A percentile compares a stretch with the other conserved stretches of the same genome.
These are phyloP conservation scores for Arthrobotrys megalospora DNA, from an alignment of 2,329 filamentous ascomycete genomes.

Conservation along the genomic window DNA sequence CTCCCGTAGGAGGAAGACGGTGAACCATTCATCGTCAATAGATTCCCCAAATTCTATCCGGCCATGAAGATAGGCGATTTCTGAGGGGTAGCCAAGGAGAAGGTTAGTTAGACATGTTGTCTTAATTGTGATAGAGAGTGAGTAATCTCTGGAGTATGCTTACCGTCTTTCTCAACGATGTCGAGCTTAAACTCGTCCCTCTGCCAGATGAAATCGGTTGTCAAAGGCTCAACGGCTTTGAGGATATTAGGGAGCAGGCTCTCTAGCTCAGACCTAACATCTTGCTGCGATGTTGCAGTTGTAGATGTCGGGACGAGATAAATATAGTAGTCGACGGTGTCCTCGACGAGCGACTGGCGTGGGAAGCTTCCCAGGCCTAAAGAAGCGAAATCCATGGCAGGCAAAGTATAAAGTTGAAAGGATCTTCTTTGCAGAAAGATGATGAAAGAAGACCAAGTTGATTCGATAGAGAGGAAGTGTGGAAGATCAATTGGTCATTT, in stretches of 20 bases:
- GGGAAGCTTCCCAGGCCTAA: constrained; percentile 52
- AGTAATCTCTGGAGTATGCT: constrained; percentile 1
- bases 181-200: constrained; percentile 83
- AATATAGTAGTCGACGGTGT: constrained; percentile 58
- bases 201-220: constrained; percentile 81
- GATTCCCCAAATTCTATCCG: constrained; percentile 91
- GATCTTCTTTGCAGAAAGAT: neutral
- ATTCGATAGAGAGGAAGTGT: constrained; percentile 5
- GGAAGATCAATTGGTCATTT: constrained; percentile 18
- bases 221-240: constrained; percentile 58
- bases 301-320: constrained; percentile 31
- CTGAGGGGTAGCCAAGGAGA: constrained; percentile 64
- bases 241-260: constrained; percentile 45
- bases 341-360: constrained; percentile 57
- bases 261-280: constrained; percentile 41
- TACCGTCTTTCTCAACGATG: constrained; percentile 72
- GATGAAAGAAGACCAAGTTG: neutral
- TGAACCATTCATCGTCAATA: constrained; percentile 96
- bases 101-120: neutral
- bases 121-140: neutral
- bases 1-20: constrained; percentile 89
- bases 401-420: neutral
- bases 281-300: constrained; percentile 22
- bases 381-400: constrained; percentile 49
- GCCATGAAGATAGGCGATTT: constrained; percentile 77